phyloP scores from a whole-genome alignment of 2,329 filamentous ascomycete species.

The Penicillium sp. region DNA sequence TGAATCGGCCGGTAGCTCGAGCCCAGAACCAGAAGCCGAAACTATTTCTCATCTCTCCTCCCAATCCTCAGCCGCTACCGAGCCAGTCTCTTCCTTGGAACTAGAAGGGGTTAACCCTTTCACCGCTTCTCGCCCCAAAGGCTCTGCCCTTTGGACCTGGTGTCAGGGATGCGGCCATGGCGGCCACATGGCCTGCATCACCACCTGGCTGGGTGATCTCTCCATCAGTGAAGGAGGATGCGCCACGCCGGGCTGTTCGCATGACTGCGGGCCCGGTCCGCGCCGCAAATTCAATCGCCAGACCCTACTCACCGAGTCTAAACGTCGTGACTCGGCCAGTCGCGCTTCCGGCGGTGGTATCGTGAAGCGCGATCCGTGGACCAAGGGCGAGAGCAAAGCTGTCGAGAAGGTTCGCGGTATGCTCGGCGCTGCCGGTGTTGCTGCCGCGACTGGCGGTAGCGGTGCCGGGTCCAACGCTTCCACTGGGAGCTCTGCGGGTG shows the following conservation, averaged over 20 bases:
- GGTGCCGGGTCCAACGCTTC: conserved; percentile 21
- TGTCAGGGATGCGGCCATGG: conserved; percentile 62
- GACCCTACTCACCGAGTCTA: conserved; percentile 31
- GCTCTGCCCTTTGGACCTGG: conserved; percentile 51
- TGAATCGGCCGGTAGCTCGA: conserved; percentile 8
- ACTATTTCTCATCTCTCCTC: conserved; percentile 42
- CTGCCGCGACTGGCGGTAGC: conserved; percentile 29
- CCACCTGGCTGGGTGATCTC: conserved; percentile 54
- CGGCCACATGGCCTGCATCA: conserved; percentile 58
- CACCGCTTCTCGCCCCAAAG: conserved; percentile 30
- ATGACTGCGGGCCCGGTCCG: conserved; percentile 57
- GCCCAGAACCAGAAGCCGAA: conserved; percentile 18
- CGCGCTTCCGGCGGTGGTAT: conserved; percentile 35
- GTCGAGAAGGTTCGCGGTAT: conserved; percentile 47
- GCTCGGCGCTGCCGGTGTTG: conserved; percentile 37
- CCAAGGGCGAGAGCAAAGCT: conserved; percentile 45
- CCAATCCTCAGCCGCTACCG: conserved; percentile 43
- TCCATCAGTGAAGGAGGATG: conserved; percentile 55
- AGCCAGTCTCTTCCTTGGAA: conserved; percentile 26
- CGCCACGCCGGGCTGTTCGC: conserved; percentile 58
- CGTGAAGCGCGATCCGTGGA: conserved; percentile 47
- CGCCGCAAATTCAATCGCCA: conserved; percentile 42
- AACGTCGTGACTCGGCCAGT: conserved; percentile 32
- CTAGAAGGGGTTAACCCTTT: conserved; percentile 28
- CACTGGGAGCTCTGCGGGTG: conserved; percentile 19